Conservation (phyloP, 2,329 filamentous ascomycete genomes). For the Paracoccidioides lutzii region DNA sequence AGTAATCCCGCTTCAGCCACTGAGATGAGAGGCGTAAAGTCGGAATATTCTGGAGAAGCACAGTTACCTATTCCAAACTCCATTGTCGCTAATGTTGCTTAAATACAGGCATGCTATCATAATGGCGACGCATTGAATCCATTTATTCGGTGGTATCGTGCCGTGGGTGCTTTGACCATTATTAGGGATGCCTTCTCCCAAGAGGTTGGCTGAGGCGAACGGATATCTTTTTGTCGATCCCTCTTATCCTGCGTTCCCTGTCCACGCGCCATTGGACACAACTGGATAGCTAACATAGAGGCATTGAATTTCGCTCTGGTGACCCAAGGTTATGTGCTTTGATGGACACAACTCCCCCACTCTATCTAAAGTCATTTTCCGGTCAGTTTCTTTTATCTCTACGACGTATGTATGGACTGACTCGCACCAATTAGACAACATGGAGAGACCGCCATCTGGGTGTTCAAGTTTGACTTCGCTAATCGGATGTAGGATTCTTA, state of each 20-base stretch:
- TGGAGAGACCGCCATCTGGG: too few relatives aligned
- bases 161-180: not conserved
- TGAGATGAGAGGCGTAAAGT: too few relatives aligned
- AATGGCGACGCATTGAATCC: not conserved
- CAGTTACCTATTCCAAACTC: not conserved
- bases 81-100: not conserved
- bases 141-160: not conserved
- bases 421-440: too few relatives aligned
- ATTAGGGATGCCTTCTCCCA: not conserved
- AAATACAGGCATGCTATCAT: not conserved
- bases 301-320: not conserved
- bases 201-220: not conserved
- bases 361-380: too few relatives aligned
- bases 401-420: too few relatives aligned
- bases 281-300: not conserved
- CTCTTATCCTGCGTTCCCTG: not conserved
- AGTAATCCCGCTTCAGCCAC: too few relatives aligned
- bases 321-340: not conserved
- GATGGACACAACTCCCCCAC: too few relatives aligned
- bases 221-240: not conserved
- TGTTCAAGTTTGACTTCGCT: too few relatives aligned
- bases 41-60: too few relatives aligned
- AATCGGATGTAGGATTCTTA: too few relatives aligned
- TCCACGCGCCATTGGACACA: not conserved
- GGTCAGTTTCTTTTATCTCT: too few relatives aligned